These are phyloP conservation scores for Phellinidium pouzarii DNA, from an alignment of 1,284 basidiomycete species.

Conservation along the genomic window DNA sequence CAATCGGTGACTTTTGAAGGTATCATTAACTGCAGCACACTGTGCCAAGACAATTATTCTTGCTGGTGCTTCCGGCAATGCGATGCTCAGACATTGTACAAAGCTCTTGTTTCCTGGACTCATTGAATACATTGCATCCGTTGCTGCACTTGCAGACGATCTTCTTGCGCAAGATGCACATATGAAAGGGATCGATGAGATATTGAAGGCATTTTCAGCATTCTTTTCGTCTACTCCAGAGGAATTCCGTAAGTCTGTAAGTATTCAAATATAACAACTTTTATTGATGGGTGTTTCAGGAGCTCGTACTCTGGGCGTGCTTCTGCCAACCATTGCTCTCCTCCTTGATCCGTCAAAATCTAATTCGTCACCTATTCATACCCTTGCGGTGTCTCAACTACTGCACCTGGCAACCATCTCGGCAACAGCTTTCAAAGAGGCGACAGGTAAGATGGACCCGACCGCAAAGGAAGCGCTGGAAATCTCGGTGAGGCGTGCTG, in stretches of 20 bases:
- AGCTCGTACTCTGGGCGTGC: slow-evolving; percentile 63
- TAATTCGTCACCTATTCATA: slow-evolving; percentile 44
- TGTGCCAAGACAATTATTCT: slow-evolving; percentile 79
- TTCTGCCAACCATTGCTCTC: slow-evolving; percentile 76
- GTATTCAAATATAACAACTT: neutral
- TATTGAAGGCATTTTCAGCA: slow-evolving; percentile 73
- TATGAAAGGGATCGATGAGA: slow-evolving; percentile 63
- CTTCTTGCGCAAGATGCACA: slow-evolving; percentile 47
- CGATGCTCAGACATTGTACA: slow-evolving; percentile 67
- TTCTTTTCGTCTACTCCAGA: slow-evolving; percentile 57
- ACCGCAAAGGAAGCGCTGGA: slow-evolving; percentile 65
- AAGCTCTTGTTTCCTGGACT: slow-evolving; percentile 73
- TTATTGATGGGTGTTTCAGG: slow-evolving; percentile 35
- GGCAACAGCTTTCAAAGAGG: slow-evolving; percentile 82
- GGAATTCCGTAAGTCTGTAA: slow-evolving; percentile 50
- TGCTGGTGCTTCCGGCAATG: slow-evolving; percentile 54
- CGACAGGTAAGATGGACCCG: slow-evolving; percentile 63
- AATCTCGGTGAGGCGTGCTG: slow-evolving; percentile 68
- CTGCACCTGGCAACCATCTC: slow-evolving; percentile 70
- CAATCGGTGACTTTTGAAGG: slow-evolving; percentile 31
- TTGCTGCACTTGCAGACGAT: slow-evolving; percentile 53
- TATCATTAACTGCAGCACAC: slow-evolving; percentile 81
- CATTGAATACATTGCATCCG: slow-evolving; percentile 70
- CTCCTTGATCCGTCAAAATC: slow-evolving; percentile 55
- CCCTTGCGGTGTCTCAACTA: slow-evolving; percentile 67